Evolutionary conservation across 495 filamentous ascomycete genomes (phyloP).

Genomic region (Aspergillus panamensis): DNA sequence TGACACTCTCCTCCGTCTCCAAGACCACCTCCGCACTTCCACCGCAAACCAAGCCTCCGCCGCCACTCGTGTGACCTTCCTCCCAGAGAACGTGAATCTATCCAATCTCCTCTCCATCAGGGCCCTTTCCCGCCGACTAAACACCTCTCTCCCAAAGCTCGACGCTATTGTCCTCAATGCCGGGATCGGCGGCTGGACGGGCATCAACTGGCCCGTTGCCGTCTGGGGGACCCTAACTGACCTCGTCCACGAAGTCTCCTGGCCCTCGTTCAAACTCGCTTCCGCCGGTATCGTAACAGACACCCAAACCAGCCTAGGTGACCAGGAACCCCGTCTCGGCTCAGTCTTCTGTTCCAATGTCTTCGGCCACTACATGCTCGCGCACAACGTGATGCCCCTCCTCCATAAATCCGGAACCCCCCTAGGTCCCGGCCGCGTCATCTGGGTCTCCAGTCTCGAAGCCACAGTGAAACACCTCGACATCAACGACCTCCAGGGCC

Average conservation of each 20-base stretch:
- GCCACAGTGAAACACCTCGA: conserved; percentile 54
- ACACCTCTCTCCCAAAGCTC: conserved; percentile 57
- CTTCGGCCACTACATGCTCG: conserved; percentile 92
- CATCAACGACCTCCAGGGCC: conserved; percentile 70
- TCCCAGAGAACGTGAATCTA: conserved; percentile 54
- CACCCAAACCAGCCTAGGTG: conserved; percentile 18
- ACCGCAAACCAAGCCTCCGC: conserved; percentile 19
- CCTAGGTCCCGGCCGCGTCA: conserved; percentile 56
- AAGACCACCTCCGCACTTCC: conserved; percentile 36
- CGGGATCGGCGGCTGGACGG: conserved; percentile 80
- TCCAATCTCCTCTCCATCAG: conserved; percentile 53
- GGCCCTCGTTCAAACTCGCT: conserved; percentile 70
- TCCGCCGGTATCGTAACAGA: conserved; percentile 52
- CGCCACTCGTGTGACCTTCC: conserved; percentile 40
- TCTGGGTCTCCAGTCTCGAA: conserved; percentile 85
- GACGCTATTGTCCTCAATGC: conserved; percentile 85
- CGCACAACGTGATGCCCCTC: conserved; percentile 71
- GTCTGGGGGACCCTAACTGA: conserved; percentile 61
- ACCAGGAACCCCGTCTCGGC: conserved; percentile 59
- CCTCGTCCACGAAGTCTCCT: conserved; percentile 65
- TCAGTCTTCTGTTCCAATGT: conserved; percentile 86
- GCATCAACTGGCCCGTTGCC: conserved; percentile 67
- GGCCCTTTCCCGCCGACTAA: conserved; percentile 45
- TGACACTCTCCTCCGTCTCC: conserved; percentile 40
- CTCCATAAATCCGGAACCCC: conserved; percentile 50